Evolutionary conservation across 345 rosid species (phyloP), one percentile per base, ranked within the genome.

Genomic region (Cardamine resedifolia): DNA sequence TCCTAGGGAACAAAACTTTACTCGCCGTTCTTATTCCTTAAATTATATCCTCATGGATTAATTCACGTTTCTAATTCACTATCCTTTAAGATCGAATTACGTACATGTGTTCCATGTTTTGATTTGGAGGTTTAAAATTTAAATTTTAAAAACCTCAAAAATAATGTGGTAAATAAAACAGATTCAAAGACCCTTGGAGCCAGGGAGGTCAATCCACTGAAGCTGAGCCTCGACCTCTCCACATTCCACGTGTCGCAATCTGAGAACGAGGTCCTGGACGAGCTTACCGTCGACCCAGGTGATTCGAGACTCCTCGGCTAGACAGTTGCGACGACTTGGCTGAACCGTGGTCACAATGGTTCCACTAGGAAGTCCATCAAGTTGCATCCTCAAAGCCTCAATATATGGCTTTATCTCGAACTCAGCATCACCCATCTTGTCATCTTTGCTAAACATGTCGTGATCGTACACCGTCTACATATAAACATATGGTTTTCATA

Each of bases 351-450:
- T 68, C 56, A 95, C 76, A 33, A 83, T 72, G 44, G 94, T 87
- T 71, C 96, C 97, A 39, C 64, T 75, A 10, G 96, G 90, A 24
- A 88, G 53, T 34, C 78, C 81, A 0, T 26, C 48, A 64, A 87
- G 75, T 31, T 84, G 74, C 91, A 83, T 87, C 82, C 52, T 86
- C 57, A 85, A 80, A 57, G 95, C 95, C 67, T 87, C 91, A 10
- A 87, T 70, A 44, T 72, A 96, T 0, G 87, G 64, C 65, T 67
- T 83, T 41, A 96, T 84, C 75, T 80, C 85, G 51, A 96, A 80
- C 68, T 92, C 97, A 1, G 97, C 98, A 60, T 96, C 88, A 38
- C 98, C 98, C 99, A 92, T 92, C 75, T 82, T 82, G 69, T 96
- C 99, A 72, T 96, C 99, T 72, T 83, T 87, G 81, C 83, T 86